Base-by-base conservation (phyloP, 257 asterid genomes). In the Paulownia fortunei region DNA sequence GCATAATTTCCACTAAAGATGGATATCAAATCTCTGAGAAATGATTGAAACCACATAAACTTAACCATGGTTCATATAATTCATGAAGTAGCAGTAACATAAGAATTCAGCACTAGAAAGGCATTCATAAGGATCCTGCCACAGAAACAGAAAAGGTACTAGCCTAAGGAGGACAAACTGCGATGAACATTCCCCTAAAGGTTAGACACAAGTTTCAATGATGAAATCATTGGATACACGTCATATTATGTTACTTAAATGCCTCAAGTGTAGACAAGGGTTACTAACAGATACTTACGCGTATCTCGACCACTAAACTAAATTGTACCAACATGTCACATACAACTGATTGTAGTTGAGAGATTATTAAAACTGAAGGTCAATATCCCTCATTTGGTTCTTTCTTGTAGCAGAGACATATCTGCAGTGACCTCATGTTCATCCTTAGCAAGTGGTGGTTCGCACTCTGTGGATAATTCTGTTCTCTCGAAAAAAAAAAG, bases 21-120 rank as follows among this genome's bases (percentile, higher is more conserved):
- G 32, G 18, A 68, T 24, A 32, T 16, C 5, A 36, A 13, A 41
- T 66, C 49, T 44, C 52, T 32, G 27, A 62, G 74, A 15, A 67
- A 58, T 46, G 41, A 69, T 4, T 2, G 30, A 73, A 73, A 21
- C 30, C 71, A 70, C 76, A 61, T 37, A 69, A 44, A 60, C 46
- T 69, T 74, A 46, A 59, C 59, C 55, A 63, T 26, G 18, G 62
- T 5, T 62, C 39, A 36, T 54, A 54, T 12, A 41, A 3, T 24
- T 44, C 13, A 44, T 64, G 42, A 56, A 32, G 44, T 58, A 65
- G 15, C 51, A 7, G 37, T 64, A 72, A 55, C 68, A 64, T 11
- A 73, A 24, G 24, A 13, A 26, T 10, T 74, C 18, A 23, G 80
- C 21, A 52, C 36, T 39, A 19, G 37, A 51, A 37, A 30, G 68